A percentile compares a stretch with the other conserved stretches of the same genome.
Evolutionary conservation across 169 alveolate species (phyloP).

Genomic region (Plasmodium ovale): DNA sequence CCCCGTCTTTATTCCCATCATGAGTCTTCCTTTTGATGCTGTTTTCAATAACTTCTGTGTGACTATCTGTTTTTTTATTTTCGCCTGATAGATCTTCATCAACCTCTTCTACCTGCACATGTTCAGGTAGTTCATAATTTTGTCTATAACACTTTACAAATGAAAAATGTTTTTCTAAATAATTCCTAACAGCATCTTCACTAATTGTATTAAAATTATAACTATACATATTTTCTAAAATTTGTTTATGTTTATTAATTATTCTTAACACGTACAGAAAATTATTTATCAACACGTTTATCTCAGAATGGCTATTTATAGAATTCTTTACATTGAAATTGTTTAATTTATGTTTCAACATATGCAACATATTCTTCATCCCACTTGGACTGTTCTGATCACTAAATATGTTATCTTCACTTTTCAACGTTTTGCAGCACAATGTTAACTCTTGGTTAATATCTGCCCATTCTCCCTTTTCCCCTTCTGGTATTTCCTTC

Average conservation of each 20-base stretch:
- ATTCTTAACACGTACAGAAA: constrained; percentile 7
- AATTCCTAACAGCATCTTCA: constrained; percentile 14
- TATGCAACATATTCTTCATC: constrained; percentile 10
- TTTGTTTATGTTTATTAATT: constrained; percentile 14
- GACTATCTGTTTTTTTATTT: too few species aligned
- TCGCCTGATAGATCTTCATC: too few species aligned
- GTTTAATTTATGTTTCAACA: constrained; percentile 37
- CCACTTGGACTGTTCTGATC: neutral
- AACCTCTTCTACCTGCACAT: neutral
- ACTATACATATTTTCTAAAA: constrained; percentile 23
- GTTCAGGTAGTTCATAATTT: constrained; percentile 14
- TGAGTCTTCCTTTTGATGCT: too few species aligned
- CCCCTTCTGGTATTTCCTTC: neutral
- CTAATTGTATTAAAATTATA: constrained; percentile 4
- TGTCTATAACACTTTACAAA: constrained; percentile 11
- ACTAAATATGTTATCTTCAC: neutral
- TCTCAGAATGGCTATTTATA: constrained; percentile 26
- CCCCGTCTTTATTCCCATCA: too few species aligned
- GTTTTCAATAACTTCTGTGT: too few species aligned
- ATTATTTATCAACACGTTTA: constrained; percentile 31
- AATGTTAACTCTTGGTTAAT: neutral
- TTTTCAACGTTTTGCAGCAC: neutral
- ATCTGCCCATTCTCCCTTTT: neutral
- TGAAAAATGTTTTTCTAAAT: constrained; percentile 38
- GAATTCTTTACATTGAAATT: constrained; percentile 24